Evolutionary conservation across 371 early-diverging fungal species (phyloP).

Genomic region (Synchytrium microbalum): DNA sequence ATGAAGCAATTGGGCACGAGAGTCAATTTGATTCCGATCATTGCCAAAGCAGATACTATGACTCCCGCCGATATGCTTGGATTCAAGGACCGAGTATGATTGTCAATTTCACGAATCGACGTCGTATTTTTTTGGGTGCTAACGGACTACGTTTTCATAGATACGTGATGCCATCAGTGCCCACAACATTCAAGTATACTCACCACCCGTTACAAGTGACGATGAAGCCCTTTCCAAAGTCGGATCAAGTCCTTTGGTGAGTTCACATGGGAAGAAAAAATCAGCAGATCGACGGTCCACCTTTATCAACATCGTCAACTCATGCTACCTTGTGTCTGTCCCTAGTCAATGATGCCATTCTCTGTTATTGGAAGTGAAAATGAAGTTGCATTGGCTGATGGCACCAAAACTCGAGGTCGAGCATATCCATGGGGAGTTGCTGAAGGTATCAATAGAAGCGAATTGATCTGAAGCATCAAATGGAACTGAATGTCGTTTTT

Average conservation of each 20-base stretch:
- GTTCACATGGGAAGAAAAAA: conserved; percentile 23
- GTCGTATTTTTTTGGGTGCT: too few species aligned
- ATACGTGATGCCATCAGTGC: conserved; percentile 14
- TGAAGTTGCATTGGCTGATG: conserved; percentile 34
- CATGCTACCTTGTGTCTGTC: conserved; percentile 17
- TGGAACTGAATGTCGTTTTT: background rate
- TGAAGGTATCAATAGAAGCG: conserved; percentile 18
- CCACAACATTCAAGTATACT: conserved; percentile 50
- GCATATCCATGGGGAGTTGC: conserved; percentile 46
- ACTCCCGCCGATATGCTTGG: conserved; percentile 42
- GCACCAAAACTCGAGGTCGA: conserved; percentile 43
- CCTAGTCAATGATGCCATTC: conserved; percentile 34
- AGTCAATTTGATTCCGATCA: conserved; percentile 55
- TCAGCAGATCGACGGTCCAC: conserved; percentile 34
- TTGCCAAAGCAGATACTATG: conserved; percentile 58
- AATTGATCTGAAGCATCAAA: background rate
- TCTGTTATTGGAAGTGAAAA: conserved; percentile 44
- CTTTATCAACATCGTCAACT: conserved; percentile 42
- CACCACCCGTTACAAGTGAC: conserved; percentile 81
- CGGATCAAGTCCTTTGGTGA: background rate
- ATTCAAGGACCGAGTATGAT: conserved; percentile 42
- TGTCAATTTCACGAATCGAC: too few species aligned
- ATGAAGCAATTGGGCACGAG: conserved; percentile 37
- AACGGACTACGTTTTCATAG: background rate
- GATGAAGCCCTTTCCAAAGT: conserved; percentile 65